Conservation (phyloP, 345 rosid genomes). For the Heritiera fomes region DNA sequence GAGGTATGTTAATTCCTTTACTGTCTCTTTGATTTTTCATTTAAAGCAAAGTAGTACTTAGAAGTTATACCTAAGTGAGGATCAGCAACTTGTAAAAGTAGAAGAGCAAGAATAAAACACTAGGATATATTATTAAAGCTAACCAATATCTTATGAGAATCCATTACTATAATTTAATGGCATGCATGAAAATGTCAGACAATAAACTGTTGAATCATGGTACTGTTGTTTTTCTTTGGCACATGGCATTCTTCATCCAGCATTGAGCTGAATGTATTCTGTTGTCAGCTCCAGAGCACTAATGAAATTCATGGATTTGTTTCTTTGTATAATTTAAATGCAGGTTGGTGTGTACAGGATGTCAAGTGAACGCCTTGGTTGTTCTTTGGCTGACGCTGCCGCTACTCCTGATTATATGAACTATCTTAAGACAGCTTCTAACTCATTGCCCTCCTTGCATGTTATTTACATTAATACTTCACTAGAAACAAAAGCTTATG, state of each 20-base stretch:
- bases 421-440: conserved; percentile 76
- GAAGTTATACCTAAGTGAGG: background rate
- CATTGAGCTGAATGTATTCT: background rate
- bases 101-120: background rate
- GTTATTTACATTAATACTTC: conserved; percentile 94
- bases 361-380: conserved; percentile 88
- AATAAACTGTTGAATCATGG: background rate
- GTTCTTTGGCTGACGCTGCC: conserved; percentile 99
- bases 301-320: conserved; percentile 17
- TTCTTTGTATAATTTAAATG: conserved; percentile 21
- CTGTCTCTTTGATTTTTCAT: background rate
- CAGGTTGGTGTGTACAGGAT: conserved; percentile 94
- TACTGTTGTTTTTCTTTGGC: conserved; percentile 1
- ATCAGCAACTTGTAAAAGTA: background rate
- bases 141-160: background rate
- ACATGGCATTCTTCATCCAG: background rate
- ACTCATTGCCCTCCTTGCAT: conserved; percentile 67
- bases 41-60: no score
- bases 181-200: background rate
- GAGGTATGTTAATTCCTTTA: conserved; percentile 43
- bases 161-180: background rate
- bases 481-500: conserved; percentile 89
- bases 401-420: conserved; percentile 75
- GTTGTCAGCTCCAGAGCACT: background rate
- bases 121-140: background rate